phyloP scores from a whole-genome alignment of 192 early-diverging fungal genomes.

The Thamnidium elegans region DNA sequence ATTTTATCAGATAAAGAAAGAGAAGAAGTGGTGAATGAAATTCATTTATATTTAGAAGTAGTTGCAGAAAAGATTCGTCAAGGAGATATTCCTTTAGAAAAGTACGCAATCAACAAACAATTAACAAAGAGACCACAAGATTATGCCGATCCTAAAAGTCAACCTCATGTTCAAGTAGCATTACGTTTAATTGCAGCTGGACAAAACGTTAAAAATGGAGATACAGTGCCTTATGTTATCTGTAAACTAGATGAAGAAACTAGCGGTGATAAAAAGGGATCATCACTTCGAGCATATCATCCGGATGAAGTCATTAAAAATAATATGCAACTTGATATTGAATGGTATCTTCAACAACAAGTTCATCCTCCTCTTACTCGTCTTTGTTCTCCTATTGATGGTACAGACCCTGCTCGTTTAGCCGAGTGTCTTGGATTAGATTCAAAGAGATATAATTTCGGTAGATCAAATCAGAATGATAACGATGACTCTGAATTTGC shows the following conservation, averaged over 20 bases:
- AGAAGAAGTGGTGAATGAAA: conserved; percentile 71
- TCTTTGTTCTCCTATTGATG: conserved; percentile 81
- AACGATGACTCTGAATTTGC: conserved; percentile 54
- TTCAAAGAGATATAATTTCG: conserved; percentile 53
- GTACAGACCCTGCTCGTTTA: conserved; percentile 71
- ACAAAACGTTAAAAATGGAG: conserved; percentile 67
- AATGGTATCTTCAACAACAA: conserved; percentile 95
- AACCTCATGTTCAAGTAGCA: conserved; percentile 96
- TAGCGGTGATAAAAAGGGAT: conserved; percentile 25
- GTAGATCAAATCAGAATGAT: conserved; percentile 1
- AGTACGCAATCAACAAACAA: conserved; percentile 90
- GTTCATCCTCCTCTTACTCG: conserved; percentile 85
- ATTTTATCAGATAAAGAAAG: conserved; percentile 54
- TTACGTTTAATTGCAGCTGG: conserved; percentile 74
- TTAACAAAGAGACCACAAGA: conserved; percentile 89
- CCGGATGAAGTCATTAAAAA: conserved; percentile 75
- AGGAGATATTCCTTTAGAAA: conserved; percentile 69
- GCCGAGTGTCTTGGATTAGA: conserved; percentile 88
- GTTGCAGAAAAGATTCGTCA: conserved; percentile 71
- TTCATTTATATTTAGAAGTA: conserved; percentile 69
- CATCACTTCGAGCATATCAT: conserved; percentile 38
- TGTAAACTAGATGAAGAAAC: conserved; percentile 45
- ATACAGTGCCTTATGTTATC: conserved; percentile 93
- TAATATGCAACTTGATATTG: conserved; percentile 59
- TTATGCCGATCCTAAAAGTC: conserved; percentile 83